Percentiles rank a stretch among this genome's conserved stretches.
phyloP scores from a whole-genome alignment of 257 asterid species.

The Plantago ovata region DNA sequence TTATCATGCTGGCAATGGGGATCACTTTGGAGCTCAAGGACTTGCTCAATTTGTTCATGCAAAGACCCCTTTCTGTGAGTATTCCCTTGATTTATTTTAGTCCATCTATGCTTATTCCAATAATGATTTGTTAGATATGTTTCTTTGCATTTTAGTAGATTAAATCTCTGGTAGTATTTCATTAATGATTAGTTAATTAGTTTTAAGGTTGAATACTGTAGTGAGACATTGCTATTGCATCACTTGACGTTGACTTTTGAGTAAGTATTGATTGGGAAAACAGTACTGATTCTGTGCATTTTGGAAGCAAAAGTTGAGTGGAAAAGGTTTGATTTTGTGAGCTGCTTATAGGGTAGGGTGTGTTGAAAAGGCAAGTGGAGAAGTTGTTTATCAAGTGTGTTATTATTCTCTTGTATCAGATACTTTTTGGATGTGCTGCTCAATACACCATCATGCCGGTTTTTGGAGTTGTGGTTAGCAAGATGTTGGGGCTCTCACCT shows the following conservation, averaged over 20 bases:
- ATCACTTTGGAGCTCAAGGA: slow-evolving; percentile 80
- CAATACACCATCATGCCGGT: slow-evolving; percentile 85
- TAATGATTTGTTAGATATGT: background rate
- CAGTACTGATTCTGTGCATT: background rate
- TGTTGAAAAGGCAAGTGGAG: background rate
- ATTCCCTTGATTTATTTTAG: background rate
- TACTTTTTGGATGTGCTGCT: slow-evolving; percentile 79
- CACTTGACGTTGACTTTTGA: too few relatives aligned
- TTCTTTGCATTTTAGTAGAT: too few relatives aligned
- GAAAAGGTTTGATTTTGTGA: background rate
- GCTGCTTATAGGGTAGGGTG: too few relatives aligned
- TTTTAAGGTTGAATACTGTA: background rate
- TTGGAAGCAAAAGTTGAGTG: background rate
- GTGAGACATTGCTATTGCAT: background rate
- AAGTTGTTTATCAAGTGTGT: background rate
- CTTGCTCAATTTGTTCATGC: slow-evolving; percentile 55
- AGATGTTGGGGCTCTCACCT: slow-evolving; percentile 68
- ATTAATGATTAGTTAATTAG: too few relatives aligned
- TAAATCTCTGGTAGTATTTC: too few relatives aligned
- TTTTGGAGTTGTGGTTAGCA: slow-evolving; percentile 65
- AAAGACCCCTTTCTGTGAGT: slow-evolving; percentile 65
- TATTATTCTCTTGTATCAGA: slow-evolving; percentile 37
- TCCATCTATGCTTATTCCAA: too few relatives aligned
- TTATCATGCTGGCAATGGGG: slow-evolving; percentile 88
- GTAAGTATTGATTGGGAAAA: background rate